Evolutionary conservation across 352 stramenopile genomes (phyloP).

Genomic region (Phytophthora idaei): DNA sequence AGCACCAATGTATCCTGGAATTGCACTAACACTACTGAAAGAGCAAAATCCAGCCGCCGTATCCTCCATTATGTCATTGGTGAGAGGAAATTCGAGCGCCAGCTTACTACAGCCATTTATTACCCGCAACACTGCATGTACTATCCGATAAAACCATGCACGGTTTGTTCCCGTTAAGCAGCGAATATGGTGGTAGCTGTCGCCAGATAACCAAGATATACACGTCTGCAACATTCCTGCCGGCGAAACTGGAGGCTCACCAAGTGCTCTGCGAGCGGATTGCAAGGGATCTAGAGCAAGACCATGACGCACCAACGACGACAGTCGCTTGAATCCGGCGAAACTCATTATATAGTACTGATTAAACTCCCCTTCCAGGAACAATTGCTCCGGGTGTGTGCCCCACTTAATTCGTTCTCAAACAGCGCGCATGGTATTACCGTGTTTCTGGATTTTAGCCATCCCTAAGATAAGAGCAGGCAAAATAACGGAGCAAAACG

Average conservation of each 20-base stretch:
- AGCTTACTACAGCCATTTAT: too few relatives aligned
- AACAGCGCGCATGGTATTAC: not conserved
- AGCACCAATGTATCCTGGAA: slow-evolving; percentile 8
- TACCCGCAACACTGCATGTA: too few relatives aligned
- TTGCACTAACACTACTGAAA: not conserved
- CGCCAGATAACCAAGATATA: not conserved
- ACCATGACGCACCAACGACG: not conserved
- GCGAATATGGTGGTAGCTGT: too few relatives aligned
- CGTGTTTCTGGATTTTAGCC: not conserved
- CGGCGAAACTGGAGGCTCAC: too few relatives aligned
- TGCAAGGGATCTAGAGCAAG: not conserved
- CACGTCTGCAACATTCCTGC: not conserved
- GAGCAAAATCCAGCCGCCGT: not conserved
- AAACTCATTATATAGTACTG: not conserved
- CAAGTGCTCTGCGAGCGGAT: too few relatives aligned
- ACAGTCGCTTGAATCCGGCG: not conserved
- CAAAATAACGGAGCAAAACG: not conserved
- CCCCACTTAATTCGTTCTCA: too few relatives aligned
- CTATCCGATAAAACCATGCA: too few relatives aligned
- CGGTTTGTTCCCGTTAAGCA: too few relatives aligned
- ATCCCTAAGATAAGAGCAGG: not conserved
- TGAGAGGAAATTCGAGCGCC: too few relatives aligned
- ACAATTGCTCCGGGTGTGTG: too few relatives aligned
- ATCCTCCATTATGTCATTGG: not conserved
- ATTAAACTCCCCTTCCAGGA: not conserved